A percentile compares a stretch with the other conserved stretches of the same genome.
phyloP scores from a whole-genome alignment of 805 yeast genomes.

The Metschnikowia shivogae region DNA sequence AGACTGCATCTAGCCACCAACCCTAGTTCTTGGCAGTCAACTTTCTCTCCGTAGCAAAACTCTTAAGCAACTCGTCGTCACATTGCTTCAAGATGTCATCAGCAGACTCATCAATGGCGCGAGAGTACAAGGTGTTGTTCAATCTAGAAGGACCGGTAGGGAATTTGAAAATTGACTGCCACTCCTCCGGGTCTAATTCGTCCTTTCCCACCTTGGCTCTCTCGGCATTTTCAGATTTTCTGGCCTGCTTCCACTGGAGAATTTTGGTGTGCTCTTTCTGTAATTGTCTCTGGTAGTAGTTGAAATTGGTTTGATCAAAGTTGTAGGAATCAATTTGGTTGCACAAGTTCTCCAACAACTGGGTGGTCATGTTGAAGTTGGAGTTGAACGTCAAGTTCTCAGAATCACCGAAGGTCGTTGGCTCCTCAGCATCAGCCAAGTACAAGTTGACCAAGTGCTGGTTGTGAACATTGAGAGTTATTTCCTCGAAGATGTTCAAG shows the following conservation, averaged over 20 bases:
- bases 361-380: slow-evolving; percentile 42
- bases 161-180: slow-evolving; percentile 61
- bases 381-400: slow-evolving; percentile 41
- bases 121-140: slow-evolving; percentile 64
- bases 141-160: slow-evolving; percentile 74
- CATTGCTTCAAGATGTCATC: slow-evolving; percentile 68
- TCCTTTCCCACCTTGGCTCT: slow-evolving; percentile 56
- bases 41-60: slow-evolving; percentile 55
- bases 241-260: slow-evolving; percentile 68
- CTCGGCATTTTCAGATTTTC: slow-evolving; percentile 60
- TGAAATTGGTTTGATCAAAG: slow-evolving; percentile 74
- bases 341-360: slow-evolving; percentile 57
- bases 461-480: slow-evolving; percentile 63
- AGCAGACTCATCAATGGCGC: slow-evolving; percentile 67
- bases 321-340: slow-evolving; percentile 71
- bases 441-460: slow-evolving; percentile 61
- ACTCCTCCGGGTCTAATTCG: slow-evolving; percentile 54
- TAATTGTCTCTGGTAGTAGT: slow-evolving; percentile 74
- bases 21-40: slow-evolving; percentile 27
- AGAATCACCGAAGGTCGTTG: slow-evolving; percentile 23
- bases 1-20: slow-evolving; percentile 9
- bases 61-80: slow-evolving; percentile 60
- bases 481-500: slow-evolving; percentile 66
- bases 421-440: slow-evolving; percentile 29
- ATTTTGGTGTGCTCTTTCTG: slow-evolving; percentile 67